Evolutionary conservation across 140 eudicot species (phyloP), one percentile per base, ranked within the genome.

Genomic region (Oenanthe javanica): DNA sequence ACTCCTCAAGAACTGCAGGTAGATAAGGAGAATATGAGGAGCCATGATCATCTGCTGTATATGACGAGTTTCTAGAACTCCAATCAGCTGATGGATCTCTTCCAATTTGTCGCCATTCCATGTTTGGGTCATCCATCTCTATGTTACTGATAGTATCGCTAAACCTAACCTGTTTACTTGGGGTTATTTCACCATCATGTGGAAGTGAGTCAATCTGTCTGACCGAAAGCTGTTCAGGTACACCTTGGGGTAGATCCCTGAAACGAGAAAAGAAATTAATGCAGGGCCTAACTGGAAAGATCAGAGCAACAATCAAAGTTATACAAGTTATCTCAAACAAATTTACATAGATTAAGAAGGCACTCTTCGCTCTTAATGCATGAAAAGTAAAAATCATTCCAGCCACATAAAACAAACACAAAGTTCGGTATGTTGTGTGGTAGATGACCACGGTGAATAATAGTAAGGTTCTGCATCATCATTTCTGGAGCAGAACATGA

Each of bases 1-100:
- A 93, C 86, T 92, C 97, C 85, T 94, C 99, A 57, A 84, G 96
- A 80, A 90, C 97, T 86, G 95, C 93, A 61, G 96, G 57, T 84
- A 90, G 82, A 87, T 82, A 85, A 42, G 96, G 96, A 79, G 98
- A 90, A 85, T 87, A 92, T 13, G 36, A 31, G 36, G 91, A 84
- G 82, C 84, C 83, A 72, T 96, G 97, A 80, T 94, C 96, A 77
- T 92, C 98, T 59, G 87, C 72, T 79, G 88, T 61, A 77, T 91
- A 84, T 45, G 86, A 66, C 15, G 92, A 67, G 76, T 77, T 85
- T 70, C 88, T 88, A 75, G 91, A 73, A 85, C 76, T 87, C 98
- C 97, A 94, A 77, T 81, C 81, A 11, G 43, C 91, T 50, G 88
- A 81, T 40, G 86, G 85, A 76, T 92, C 96, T 59, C 84, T 89